phyloP scores from a whole-genome alignment of 352 stramenopile species.

The Pythium rhizo-oryzae region DNA sequence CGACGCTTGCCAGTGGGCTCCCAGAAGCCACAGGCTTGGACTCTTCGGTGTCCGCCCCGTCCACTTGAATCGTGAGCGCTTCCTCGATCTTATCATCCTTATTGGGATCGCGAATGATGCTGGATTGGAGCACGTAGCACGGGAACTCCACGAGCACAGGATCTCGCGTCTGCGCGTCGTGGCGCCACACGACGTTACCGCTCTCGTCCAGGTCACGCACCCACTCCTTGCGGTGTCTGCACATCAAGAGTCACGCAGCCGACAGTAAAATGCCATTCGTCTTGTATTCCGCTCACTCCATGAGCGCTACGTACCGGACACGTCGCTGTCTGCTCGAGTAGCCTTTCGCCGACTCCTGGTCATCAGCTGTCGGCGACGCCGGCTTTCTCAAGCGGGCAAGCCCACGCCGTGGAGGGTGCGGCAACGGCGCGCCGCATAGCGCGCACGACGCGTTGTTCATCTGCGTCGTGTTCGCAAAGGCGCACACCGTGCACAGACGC shows the following conservation, averaged over 20 bases:
- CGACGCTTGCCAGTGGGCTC: not conserved
- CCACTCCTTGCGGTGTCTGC: conserved; percentile 11
- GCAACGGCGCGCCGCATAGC: conserved; percentile 2
- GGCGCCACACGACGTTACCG: conserved; percentile 3
- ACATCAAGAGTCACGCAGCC: not conserved
- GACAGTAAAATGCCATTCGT: not conserved
- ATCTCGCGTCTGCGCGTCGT: not conserved
- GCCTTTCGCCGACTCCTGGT: not conserved
- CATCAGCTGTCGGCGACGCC: not conserved
- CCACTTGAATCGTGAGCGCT: not conserved
- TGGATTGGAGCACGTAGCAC: conserved; percentile 6
- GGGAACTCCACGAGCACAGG: not conserved
- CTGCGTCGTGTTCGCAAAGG: conserved; percentile 9
- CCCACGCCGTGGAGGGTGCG: not conserved
- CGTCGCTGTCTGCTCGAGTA: conserved; percentile 1
- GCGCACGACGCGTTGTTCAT: not conserved
- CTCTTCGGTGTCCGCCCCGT: too few species aligned
- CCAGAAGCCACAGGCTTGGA: not conserved
- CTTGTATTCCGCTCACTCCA: not conserved
- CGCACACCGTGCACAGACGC: conserved; percentile 4
- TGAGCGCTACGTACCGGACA: not conserved
- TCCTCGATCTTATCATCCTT: not conserved
- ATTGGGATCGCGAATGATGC: not conserved
- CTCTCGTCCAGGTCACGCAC: not conserved
- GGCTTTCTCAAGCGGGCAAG: not conserved